phyloP scores from a whole-genome alignment of 2,329 filamentous ascomycete genomes.

The Phaeosphaeria sp. region DNA sequence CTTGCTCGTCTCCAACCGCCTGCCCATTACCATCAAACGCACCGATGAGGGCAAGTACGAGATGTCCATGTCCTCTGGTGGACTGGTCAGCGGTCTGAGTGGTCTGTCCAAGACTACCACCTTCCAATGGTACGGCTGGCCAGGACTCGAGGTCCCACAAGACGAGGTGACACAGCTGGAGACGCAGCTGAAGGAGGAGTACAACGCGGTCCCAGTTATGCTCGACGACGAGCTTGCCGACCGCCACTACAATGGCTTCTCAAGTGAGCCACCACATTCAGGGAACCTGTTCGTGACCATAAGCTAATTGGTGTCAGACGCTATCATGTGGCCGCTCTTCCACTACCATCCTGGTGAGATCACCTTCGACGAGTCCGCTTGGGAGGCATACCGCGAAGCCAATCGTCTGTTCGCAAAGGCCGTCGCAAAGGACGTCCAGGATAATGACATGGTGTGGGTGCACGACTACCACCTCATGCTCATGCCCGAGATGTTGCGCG shows the following conservation, averaged over 20 bases:
- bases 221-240: slow-evolving; percentile 93
- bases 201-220: slow-evolving; percentile 90
- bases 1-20: slow-evolving; percentile 89
- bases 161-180: slow-evolving; percentile 77
- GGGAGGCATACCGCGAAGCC: slow-evolving; percentile 91
- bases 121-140: slow-evolving; percentile 99
- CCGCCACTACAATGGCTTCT: slow-evolving; percentile 96
- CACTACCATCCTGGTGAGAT: slow-evolving; percentile 99
- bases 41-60: slow-evolving; percentile 89
- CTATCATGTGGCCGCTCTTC: slow-evolving; percentile 97
- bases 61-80: slow-evolving; percentile 96
- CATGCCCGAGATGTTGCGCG: slow-evolving; percentile 90
- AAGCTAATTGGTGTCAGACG: slow-evolving; percentile 61
- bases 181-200: slow-evolving; percentile 81
- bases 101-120: slow-evolving; percentile 90
- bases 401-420: slow-evolving; percentile 91
- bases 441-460: slow-evolving; percentile 96
- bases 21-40: slow-evolving; percentile 96
- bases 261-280: slow-evolving; percentile 66
- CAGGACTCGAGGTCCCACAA: slow-evolving; percentile 88
- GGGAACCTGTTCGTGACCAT: background rate
- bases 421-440: slow-evolving; percentile 84
- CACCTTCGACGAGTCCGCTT: slow-evolving; percentile 93
- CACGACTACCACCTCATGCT: slow-evolving; percentile 99
- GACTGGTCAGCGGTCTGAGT: slow-evolving; percentile 90